Base-by-base conservation (phyloP, 2,329 filamentous ascomycete species). In the Alternaria sp. region DNA sequence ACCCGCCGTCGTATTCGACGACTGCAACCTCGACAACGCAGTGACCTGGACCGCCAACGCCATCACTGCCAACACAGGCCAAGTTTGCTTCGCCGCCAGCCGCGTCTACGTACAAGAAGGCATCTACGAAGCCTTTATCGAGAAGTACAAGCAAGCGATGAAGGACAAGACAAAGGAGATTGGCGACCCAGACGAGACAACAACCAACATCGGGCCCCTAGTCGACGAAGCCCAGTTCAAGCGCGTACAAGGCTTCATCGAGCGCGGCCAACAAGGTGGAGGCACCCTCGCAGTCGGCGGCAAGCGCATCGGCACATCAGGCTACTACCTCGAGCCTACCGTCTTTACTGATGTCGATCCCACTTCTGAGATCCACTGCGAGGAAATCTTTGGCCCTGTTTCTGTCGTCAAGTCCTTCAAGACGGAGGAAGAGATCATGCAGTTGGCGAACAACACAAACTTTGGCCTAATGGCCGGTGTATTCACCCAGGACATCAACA, bases 1-100 rank as follows among this genome's bases (percentile, higher is more conserved):
- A 9, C 82, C 82, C 0, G 78, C 79, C 2, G 72, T 84, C 6
- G 75, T 84, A 7, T 84, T 84, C 61, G 80, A 83, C 30, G 82
- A 84, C 66, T 74, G 71, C 15, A 77, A 83, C 65, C 70, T 84
- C 10, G 80, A 83, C 5, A 81, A 83, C 20, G 80, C 80, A 1
- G 75, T 80, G 1, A 70, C 64, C 3, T 77, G 75, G 77, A 76
- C 70, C 10, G 71, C 73, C 9, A 77, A 78, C 46, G 76, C 73
- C 30, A 80, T 80, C 65, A 78, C 75, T 3, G 73, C 72, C 33
- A 79, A 80, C 59, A 79, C 79, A 1, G 80, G 79, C 7, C 79
- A 82, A 60, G 75, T 77, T 11, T 82, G 80, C 71, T 76, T 80
- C 28, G 77, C 78, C 18, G 76, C 76, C 8, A 76, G 71, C 14